Conservation (phyloP, 768 basidiomycete genomes). For the Suillus spraguei region DNA sequence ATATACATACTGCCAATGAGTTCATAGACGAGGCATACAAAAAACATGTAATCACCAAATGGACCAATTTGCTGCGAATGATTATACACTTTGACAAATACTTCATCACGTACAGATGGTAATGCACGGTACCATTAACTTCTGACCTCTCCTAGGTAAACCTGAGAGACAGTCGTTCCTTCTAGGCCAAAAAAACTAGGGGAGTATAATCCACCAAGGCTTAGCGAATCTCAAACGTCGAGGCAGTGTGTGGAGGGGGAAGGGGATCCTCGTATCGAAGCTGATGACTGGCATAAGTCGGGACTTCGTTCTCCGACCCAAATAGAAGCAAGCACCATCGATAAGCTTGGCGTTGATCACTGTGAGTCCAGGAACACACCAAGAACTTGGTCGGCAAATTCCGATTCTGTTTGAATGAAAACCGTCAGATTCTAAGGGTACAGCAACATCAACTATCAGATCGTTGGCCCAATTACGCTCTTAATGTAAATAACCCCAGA, state of each 20-base stretch:
- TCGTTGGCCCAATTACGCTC: conserved; percentile 1
- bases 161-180: neutral
- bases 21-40: neutral
- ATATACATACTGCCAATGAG: neutral
- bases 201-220: neutral
- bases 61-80: neutral
- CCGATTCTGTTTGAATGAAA: neutral
- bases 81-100: too few species aligned
- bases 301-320: neutral
- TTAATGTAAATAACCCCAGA: conserved; percentile 4
- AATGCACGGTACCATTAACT: too few species aligned
- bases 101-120: too few species aligned
- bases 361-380: neutral
- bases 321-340: neutral
- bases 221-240: neutral
- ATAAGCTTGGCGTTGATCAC: neutral
- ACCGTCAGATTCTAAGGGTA: neutral
- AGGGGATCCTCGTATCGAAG: too few species aligned
- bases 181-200: neutral
- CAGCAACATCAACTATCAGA: conserved; percentile 1
- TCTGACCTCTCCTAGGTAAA: neutral
- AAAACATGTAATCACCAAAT: neutral
- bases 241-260: neutral
- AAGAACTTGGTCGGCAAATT: neutral
- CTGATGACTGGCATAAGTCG: too few species aligned